Conservation (phyloP, 2,329 filamentous ascomycete species). For the Ciborinia camelliae region DNA sequence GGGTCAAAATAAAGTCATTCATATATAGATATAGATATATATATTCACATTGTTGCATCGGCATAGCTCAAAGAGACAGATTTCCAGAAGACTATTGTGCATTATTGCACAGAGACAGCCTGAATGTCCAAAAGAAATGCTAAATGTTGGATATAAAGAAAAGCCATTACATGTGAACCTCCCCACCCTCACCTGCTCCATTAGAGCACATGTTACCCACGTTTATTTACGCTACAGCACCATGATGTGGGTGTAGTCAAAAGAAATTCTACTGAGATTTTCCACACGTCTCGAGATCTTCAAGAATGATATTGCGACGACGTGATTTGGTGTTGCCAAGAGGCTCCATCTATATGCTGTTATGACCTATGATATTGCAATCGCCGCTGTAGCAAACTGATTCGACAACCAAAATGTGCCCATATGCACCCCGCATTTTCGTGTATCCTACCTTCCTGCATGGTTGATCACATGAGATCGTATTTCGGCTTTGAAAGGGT, state of each 20-base stretch:
- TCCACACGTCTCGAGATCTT: background rate
- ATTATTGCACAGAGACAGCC: background rate
- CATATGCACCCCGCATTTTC: conserved; percentile 15
- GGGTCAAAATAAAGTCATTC: background rate
- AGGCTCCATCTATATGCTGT: background rate
- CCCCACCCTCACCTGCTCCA: background rate
- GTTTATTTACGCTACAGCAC: background rate
- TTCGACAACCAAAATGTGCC: background rate
- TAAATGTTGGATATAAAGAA: background rate
- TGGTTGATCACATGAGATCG: background rate
- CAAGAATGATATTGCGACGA: background rate
- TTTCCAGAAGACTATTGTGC: background rate
- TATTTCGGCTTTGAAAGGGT: background rate
- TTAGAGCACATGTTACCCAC: background rate
- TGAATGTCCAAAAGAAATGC: background rate
- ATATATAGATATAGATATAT: too few relatives aligned
- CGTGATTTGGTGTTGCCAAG: background rate
- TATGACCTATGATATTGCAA: background rate
- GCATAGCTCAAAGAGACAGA: background rate
- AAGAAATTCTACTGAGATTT: background rate
- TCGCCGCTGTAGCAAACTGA: background rate
- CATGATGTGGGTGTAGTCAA: background rate
- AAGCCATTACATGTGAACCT: background rate
- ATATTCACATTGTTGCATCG: background rate
- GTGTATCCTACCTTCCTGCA: background rate